Percentiles rank a stretch among this genome's conserved stretches.
phyloP scores from a whole-genome alignment of 306 rosid species.

The Ormosia emarginata region DNA sequence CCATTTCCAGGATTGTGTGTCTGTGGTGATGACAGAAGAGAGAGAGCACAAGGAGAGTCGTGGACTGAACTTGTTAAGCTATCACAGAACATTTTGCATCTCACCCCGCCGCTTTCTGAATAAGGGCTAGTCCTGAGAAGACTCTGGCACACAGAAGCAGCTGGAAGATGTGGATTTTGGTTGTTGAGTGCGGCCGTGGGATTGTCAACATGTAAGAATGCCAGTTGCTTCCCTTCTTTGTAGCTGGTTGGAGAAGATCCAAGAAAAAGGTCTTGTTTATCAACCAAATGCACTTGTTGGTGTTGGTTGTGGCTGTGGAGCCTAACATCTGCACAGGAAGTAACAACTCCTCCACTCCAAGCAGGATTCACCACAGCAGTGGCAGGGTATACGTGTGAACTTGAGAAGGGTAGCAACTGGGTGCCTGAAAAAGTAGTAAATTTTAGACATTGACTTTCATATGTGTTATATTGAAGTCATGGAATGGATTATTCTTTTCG shows the following conservation, averaged over 20 bases:
- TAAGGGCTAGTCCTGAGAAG: conserved; percentile 41
- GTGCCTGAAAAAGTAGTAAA: conserved; percentile 49
- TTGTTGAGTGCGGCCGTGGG: background rate
- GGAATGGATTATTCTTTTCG: background rate
- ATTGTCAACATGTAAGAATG: conserved; percentile 41
- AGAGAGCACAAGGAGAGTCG: conserved; percentile 92
- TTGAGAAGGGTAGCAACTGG: conserved; percentile 58
- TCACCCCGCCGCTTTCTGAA: conserved; percentile 39
- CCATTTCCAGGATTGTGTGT: conserved; percentile 53
- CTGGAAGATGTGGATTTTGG: conserved; percentile 28
- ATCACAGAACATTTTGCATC: conserved; percentile 47
- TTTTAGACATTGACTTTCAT: background rate
- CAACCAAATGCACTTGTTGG: conserved; percentile 39
- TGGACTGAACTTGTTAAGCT: conserved; percentile 37
- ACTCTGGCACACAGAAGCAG: conserved; percentile 42
- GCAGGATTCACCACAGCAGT: conserved; percentile 42
- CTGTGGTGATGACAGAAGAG: conserved; percentile 99
- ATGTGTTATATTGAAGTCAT: background rate
- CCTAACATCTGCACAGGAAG: conserved; percentile 46
- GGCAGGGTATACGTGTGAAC: conserved; percentile 59
- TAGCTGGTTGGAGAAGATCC: conserved; percentile 48
- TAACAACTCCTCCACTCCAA: conserved; percentile 49
- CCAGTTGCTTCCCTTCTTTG: conserved; percentile 44
- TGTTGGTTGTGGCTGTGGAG: conserved; percentile 39
- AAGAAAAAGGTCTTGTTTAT: conserved; percentile 48